Conservation (phyloP, 306 rosid genomes). For the Pyrus betulifolia region DNA sequence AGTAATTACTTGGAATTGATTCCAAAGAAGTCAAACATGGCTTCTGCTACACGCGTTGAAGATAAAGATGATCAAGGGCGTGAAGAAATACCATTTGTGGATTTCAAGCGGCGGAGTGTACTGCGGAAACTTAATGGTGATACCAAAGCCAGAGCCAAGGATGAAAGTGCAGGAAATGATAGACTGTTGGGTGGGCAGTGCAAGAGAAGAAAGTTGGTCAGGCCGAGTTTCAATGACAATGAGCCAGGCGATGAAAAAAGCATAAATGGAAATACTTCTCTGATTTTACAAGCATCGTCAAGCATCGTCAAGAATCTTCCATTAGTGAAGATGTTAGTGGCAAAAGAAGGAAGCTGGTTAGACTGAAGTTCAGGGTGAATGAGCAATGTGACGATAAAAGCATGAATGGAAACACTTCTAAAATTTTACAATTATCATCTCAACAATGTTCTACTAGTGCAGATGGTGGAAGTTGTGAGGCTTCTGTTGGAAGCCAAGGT, state of each 20-base stretch:
- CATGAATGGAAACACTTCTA: constrained; percentile 3
- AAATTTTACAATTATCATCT: constrained; percentile 5
- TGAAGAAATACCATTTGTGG: not conserved
- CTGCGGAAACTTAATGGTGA: constrained; percentile 21
- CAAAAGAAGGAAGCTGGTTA: constrained; percentile 49
- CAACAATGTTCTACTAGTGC: constrained; percentile 12
- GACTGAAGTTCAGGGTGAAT: constrained; percentile 38
- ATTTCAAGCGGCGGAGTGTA: constrained; percentile 66
- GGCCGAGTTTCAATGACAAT: constrained; percentile 43
- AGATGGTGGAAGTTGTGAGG: constrained; percentile 17
- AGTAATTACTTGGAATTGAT: constrained; percentile 12
- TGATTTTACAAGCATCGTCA: not conserved
- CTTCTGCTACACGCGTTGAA: constrained; percentile 17
- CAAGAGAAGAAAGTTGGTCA: constrained; percentile 55
- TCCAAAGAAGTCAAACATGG: constrained; percentile 2
- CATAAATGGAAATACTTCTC: not conserved
- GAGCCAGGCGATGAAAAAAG: constrained; percentile 16
- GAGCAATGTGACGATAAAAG: constrained; percentile 13
- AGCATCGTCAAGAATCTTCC: constrained; percentile 13
- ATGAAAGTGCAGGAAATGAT: constrained; percentile 17
- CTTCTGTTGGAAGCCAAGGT: constrained; percentile 14
- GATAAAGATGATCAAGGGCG: not conserved
- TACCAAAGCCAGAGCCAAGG: constrained; percentile 6
- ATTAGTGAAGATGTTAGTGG: constrained; percentile 2
- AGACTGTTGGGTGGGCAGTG: constrained; percentile 11